A percentile compares a stretch with the other conserved stretches of the same genome.
Evolutionary conservation across 108 stramenopile genomes (phyloP).

Genomic region (Cyclostephanos invisitatus): DNA sequence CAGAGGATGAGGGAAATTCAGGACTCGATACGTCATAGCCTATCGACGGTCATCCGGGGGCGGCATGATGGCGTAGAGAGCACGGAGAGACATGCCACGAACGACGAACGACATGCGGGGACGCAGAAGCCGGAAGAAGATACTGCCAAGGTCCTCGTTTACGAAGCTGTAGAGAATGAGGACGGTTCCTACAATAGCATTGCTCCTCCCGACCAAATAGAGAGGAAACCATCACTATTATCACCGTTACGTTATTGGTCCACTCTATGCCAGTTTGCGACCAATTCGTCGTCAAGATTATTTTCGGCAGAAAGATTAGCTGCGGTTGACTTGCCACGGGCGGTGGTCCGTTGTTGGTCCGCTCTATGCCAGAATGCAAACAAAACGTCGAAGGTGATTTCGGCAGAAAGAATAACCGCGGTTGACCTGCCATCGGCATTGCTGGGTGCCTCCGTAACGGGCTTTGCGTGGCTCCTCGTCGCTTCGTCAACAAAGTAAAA

Average conservation of each 20-base stretch:
- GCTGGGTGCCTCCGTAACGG: constrained; percentile 21
- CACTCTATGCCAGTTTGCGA: neutral
- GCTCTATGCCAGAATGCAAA: neutral
- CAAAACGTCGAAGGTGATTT: neutral
- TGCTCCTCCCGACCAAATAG: neutral
- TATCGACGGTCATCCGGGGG: constrained; percentile 5
- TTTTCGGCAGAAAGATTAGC: neutral
- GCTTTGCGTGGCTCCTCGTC: constrained; percentile 17
- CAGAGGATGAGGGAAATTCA: constrained; percentile 21
- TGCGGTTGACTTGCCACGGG: constrained; percentile 15
- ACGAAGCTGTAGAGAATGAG: neutral
- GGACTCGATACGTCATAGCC: constrained; percentile 11
- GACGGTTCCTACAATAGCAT: neutral
- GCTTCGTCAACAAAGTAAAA: neutral
- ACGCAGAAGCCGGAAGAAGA: neutral
- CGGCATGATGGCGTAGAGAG: neutral
- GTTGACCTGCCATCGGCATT: constrained; percentile 24
- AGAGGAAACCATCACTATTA: neutral
- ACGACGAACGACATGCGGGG: neutral
- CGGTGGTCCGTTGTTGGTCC: too few species aligned
- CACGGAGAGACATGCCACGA: neutral
- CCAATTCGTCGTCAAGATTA: neutral
- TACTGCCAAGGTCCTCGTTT: neutral
- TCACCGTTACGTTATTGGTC: neutral
- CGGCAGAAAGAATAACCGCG: neutral